A percentile compares a stretch with the other conserved stretches of the same genome.
These are phyloP conservation scores for Dujonia santamariae DNA, from an alignment of 1,139 yeast species.

Conservation along the genomic window DNA sequence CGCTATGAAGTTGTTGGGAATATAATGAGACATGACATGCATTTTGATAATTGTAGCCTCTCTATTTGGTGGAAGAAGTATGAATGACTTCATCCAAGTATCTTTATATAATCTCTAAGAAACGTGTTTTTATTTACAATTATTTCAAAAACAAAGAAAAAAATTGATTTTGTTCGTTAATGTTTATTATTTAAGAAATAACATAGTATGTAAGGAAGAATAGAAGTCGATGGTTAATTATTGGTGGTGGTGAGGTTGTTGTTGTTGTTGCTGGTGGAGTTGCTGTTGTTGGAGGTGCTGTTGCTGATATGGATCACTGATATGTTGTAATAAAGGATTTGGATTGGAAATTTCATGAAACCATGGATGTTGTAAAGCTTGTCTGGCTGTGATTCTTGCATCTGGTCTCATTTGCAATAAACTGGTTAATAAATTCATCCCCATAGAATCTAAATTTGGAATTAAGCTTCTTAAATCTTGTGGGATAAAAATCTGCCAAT, in stretches of 20 bases:
- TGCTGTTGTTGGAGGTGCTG: constrained; percentile 23
- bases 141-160: too few relatives aligned
- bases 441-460: constrained; percentile 76
- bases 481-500: constrained; percentile 75
- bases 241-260: constrained; percentile 10
- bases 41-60: too few relatives aligned
- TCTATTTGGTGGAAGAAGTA: too few relatives aligned
- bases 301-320: constrained; percentile 39
- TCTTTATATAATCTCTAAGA: too few relatives aligned
- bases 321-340: constrained; percentile 31
- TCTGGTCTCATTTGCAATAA: constrained; percentile 92
- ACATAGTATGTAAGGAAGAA: too few relatives aligned
- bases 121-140: too few relatives aligned
- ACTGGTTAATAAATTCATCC: constrained; percentile 72
- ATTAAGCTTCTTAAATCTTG: constrained; percentile 79
- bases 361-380: constrained; percentile 94
- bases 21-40: too few relatives aligned
- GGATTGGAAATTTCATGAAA: constrained; percentile 71
- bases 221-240: too few relatives aligned
- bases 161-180: too few relatives aligned
- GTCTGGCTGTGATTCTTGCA: constrained; percentile 83
- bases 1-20: too few relatives aligned
- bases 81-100: too few relatives aligned
- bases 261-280: constrained; percentile 10
- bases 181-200: too few relatives aligned